Percentiles rank a stretch among this genome's conserved stretches.
Evolutionary conservation across 352 stramenopile genomes (phyloP).

Genomic region (Thalassiosira mediterranea): DNA sequence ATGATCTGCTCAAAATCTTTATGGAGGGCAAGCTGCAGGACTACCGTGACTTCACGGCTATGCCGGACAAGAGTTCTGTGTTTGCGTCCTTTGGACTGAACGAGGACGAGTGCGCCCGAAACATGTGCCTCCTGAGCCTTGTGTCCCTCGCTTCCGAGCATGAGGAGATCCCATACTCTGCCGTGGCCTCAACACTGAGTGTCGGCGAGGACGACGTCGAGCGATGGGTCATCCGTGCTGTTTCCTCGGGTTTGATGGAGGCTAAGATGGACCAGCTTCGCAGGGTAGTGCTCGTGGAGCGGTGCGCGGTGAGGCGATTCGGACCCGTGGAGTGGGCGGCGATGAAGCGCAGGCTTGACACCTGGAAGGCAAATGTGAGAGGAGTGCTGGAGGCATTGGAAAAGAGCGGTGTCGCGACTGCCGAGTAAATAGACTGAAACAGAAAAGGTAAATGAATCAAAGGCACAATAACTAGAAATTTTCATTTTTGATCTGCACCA

Average conservation of each 20-base stretch:
- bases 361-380: constrained; percentile 93
- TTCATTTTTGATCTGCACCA: no score
- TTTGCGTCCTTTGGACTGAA: constrained; percentile 86
- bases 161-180: constrained; percentile 90
- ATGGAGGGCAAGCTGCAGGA: constrained; percentile 91
- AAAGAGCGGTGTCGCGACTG: constrained; percentile 38
- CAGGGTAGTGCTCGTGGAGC: constrained; percentile 88
- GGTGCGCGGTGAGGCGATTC: constrained; percentile 83
- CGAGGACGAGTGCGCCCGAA: constrained; percentile 81
- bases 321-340: constrained; percentile 90
- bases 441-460: not conserved
- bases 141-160: constrained; percentile 90
- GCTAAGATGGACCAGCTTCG: constrained; percentile 95
- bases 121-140: constrained; percentile 92
- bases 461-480: no score
- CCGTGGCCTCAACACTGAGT: constrained; percentile 88
- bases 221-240: constrained; percentile 92
- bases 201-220: constrained; percentile 88
- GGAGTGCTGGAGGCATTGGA: constrained; percentile 86
- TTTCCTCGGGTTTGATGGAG: constrained; percentile 89
- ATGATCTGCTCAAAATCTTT: constrained; percentile 91
- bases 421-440: not conserved
- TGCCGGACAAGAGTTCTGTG: constrained; percentile 67
- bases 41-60: constrained; percentile 81
- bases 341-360: constrained; percentile 88